A percentile compares a stretch with the other conserved stretches of the same genome.
Evolutionary conservation across 768 basidiomycete genomes (phyloP).

Genomic region (Leucogyrophana mollusca): DNA sequence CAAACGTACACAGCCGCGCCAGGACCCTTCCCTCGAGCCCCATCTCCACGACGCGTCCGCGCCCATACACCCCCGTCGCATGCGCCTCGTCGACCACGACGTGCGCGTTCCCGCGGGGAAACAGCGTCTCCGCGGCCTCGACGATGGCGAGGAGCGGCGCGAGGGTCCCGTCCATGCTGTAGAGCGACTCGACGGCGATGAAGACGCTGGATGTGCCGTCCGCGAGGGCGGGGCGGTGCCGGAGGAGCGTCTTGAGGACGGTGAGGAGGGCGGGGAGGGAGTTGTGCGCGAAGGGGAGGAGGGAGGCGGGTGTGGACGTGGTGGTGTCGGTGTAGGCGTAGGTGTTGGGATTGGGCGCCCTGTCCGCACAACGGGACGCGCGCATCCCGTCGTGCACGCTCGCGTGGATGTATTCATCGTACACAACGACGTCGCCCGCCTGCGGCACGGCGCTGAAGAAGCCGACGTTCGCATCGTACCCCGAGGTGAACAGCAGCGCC

Average conservation of each 20-base stretch:
- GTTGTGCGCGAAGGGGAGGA: conserved; percentile 71
- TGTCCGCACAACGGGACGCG: no score
- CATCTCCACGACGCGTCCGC: conserved; percentile 68
- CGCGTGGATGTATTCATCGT: conserved; percentile 89
- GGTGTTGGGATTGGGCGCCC: no score
- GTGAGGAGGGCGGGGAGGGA: conserved; percentile 48
- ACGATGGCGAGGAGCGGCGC: conserved; percentile 71
- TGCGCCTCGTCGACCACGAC: conserved; percentile 93
- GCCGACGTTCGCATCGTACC: conserved; percentile 89
- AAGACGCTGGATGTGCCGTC: conserved; percentile 56
- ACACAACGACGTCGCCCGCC: conserved; percentile 70
- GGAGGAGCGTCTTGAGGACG: conserved; percentile 41
- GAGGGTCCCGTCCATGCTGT: conserved; percentile 96
- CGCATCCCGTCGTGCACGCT: conserved; percentile 89
- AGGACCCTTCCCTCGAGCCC: conserved; percentile 73
- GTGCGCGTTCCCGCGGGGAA: conserved; percentile 65
- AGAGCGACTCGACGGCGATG: conserved; percentile 84
- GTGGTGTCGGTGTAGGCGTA: no score
- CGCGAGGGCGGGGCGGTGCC: conserved; percentile 34
- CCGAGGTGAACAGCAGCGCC: conserved; percentile 87
- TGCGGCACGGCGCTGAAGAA: conserved; percentile 84
- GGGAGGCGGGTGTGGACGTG: conserved; percentile 25
- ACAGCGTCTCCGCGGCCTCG: conserved; percentile 54
- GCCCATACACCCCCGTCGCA: conserved; percentile 86
- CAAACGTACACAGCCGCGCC: conserved; percentile 86